Base-by-base conservation (phyloP, 208 protist genomes). In the Trypanosoma vivax region DNA sequence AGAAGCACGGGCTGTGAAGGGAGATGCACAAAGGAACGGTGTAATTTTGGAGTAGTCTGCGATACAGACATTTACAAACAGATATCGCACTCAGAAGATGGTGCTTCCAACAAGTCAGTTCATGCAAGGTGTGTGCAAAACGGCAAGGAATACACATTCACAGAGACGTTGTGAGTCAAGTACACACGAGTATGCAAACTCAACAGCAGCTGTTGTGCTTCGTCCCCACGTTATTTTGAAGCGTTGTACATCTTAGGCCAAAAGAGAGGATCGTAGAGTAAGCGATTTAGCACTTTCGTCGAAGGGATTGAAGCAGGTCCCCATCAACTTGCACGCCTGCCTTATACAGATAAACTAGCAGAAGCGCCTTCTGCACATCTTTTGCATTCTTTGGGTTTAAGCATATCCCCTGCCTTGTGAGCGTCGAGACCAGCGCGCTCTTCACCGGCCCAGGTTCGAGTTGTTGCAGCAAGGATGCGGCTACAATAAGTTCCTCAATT, bases 291-390 rank as follows among this genome's bases (percentile, higher is more conserved):
- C 11, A 19, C 28, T 39, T 42, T 27, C 41, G 29, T 16, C 66
- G 67, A 27, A 90, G 56, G 4, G 73, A 63, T 0, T 40, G 25
- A 47, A 82, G 29, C 1, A 93, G 60, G 25, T 52, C 58, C 18
- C 71, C 55, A 0, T 65, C 51, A 11, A 83, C 62, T 5, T 30
- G 31, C n/a, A 70, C 39, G 13, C 76, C 51, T 9, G 76, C 79
- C 13, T 78, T 76, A 27, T 89, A 68, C n/a, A 93, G 55, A 40
- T 85, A 77, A 0, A 84, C 86, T 18, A 93, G 49, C 5, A 93
- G 57, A 6, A 81, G 68, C 7, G 77, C 86, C 61, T 77, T 83
- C 34, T 87, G 69, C 25, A 61, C 46, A 27, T 55, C 45, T 24
- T 51, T 39, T 16, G 66, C 65, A 10, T 49, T 18, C 29, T 3